Evolutionary conservation across 2,329 filamentous ascomycete species (phyloP).

Genomic region (Alternaria conjuncta): DNA sequence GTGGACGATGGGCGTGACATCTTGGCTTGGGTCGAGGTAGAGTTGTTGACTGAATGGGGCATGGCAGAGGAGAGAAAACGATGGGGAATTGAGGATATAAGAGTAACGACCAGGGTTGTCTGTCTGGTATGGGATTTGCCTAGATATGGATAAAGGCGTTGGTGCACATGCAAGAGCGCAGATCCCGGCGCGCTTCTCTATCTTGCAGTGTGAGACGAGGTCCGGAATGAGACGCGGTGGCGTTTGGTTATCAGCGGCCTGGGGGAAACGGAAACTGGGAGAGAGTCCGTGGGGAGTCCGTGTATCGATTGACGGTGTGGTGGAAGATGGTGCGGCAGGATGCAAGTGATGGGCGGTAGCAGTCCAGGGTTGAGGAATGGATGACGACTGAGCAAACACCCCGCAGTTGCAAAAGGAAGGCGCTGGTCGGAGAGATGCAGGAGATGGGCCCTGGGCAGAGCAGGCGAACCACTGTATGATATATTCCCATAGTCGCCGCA

Average conservation of each 20-base stretch:
- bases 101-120: slow-evolving; percentile 13
- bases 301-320: slow-evolving; percentile 1
- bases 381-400: background rate
- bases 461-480: slow-evolving; percentile 12
- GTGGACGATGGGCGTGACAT: slow-evolving; percentile 48
- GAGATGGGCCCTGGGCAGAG: background rate
- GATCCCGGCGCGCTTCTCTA: slow-evolving; percentile 17
- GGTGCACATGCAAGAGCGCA: slow-evolving; percentile 28
- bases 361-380: background rate
- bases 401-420: background rate
- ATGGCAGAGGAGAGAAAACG: slow-evolving; percentile 23
- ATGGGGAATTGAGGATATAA: slow-evolving; percentile 18
- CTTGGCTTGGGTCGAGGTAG: slow-evolving; percentile 37
- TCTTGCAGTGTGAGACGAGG: slow-evolving; percentile 17
- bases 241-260: slow-evolving; percentile 11
- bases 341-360: background rate
- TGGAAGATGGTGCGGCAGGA: slow-evolving; percentile 4
- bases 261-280: slow-evolving; percentile 1
- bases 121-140: slow-evolving; percentile 32
- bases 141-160: slow-evolving; percentile 36
- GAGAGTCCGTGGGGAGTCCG: background rate
- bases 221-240: slow-evolving; percentile 8
- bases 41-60: slow-evolving; percentile 46
- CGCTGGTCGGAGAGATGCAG: background rate
- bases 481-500: slow-evolving; percentile 11